phyloP scores from a whole-genome alignment of 768 basidiomycete species.

The Atractiella rhizophila region DNA sequence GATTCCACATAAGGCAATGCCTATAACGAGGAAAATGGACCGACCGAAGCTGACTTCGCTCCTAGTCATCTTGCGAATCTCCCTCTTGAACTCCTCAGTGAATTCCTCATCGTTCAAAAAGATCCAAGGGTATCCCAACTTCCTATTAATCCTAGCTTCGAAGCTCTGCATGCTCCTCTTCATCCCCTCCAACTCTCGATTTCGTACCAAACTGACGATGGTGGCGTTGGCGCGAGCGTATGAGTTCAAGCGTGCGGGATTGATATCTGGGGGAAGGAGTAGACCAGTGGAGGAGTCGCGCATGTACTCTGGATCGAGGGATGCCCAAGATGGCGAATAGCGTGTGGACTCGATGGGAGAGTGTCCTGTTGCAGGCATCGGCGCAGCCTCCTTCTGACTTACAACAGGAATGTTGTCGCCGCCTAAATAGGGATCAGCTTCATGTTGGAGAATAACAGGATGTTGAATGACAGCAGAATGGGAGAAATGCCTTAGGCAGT shows the following conservation, averaged over 20 bases:
- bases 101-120: conserved; percentile 62
- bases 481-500: too few relatives aligned
- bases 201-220: conserved; percentile 12
- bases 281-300: conserved; percentile 3
- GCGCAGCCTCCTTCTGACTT: too few relatives aligned
- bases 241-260: conserved; percentile 13
- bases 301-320: conserved; percentile 7
- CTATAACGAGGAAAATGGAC: conserved; percentile 20
- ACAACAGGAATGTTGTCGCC: too few relatives aligned
- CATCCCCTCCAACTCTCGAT: conserved; percentile 11
- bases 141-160: conserved; percentile 67
- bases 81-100: conserved; percentile 40
- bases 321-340: too few relatives aligned
- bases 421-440: too few relatives aligned
- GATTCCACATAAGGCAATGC: neutral
- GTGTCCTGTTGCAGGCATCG: too few relatives aligned
- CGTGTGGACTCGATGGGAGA: too few relatives aligned
- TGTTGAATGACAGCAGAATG: too few relatives aligned
- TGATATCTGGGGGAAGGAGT: conserved; percentile 12
- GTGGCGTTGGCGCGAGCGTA: conserved; percentile 14
- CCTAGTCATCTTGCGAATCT: conserved; percentile 11
- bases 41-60: conserved; percentile 21
- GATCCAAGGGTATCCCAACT: conserved; percentile 40
- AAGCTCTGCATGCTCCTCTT: conserved; percentile 40
- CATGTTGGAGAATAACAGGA: too few relatives aligned